These are phyloP conservation scores for Apiospora aurea DNA, from an alignment of 2,329 filamentous ascomycete genomes.

Conservation along the genomic window DNA sequence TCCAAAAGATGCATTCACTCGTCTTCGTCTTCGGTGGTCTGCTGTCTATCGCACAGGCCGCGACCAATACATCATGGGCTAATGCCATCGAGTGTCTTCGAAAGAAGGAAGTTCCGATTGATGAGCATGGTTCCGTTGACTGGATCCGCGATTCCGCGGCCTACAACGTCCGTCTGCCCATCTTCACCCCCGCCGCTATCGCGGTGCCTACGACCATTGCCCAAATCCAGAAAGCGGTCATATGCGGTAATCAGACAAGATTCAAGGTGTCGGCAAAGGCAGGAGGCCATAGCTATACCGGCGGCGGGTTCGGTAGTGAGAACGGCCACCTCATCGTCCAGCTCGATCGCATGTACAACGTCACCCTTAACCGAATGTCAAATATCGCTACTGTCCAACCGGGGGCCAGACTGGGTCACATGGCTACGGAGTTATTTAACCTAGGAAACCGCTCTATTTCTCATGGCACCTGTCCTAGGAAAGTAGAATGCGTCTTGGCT, in stretches of 20 bases:
- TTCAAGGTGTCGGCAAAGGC: slow-evolving; percentile 53
- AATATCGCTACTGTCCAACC: slow-evolving; percentile 50
- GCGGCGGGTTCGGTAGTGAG: slow-evolving; percentile 52
- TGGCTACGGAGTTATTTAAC: slow-evolving; percentile 41
- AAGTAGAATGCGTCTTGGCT: slow-evolving; percentile 28
- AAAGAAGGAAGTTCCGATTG: slow-evolving; percentile 33
- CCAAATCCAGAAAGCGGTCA: slow-evolving; percentile 51
- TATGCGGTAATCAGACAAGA: slow-evolving; percentile 47
- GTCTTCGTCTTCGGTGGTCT: background rate
- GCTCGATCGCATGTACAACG: slow-evolving; percentile 50
- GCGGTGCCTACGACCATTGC: slow-evolving; percentile 49
- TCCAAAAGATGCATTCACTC: background rate
- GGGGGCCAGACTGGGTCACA: slow-evolving; percentile 51
- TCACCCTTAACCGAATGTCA: slow-evolving; percentile 47
- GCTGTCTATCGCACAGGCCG: background rate
- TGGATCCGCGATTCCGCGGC: slow-evolving; percentile 39
- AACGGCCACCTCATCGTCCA: slow-evolving; percentile 54
- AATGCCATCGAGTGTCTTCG: slow-evolving; percentile 38
- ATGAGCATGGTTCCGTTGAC: slow-evolving; percentile 38
- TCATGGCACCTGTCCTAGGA: slow-evolving; percentile 47
- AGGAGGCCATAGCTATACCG: slow-evolving; percentile 58
- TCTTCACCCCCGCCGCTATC: slow-evolving; percentile 47
- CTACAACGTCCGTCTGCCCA: slow-evolving; percentile 38
- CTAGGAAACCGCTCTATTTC: slow-evolving; percentile 43
- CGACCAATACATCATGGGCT: background rate